Base-by-base conservation (phyloP, 164 flowering plant species). In the Euptelea pleiosperma region DNA sequence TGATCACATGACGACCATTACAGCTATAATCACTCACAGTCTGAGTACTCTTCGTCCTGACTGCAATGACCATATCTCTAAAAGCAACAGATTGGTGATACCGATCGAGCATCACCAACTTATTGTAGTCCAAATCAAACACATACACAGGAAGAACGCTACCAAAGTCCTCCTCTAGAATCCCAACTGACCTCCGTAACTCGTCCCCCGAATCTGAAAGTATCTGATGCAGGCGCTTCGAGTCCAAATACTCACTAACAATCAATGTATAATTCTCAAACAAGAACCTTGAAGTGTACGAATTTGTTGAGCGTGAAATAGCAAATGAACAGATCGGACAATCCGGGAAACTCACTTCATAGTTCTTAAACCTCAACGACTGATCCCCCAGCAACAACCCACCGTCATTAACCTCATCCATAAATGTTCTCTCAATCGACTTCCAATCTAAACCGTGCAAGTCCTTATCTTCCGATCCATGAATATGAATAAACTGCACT, bases 11-110 rank as follows among this genome's bases (percentile, higher is more conserved):
- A 34, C 90, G 91, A 2, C 97, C 91, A 72, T 91, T 94, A 58
- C 99, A 94, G 64, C 82, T 86, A 61, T 94, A 91, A 65, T 89
- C 99, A 70, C 93, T 91, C 69, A 94, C 96, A 16, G 96, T 86
- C 70, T 94, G 99, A 5, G 89, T 60, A 63, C 72, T 82, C 80
- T 68, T 80, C 2, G 97, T 94, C 72, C 99, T 82, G 16, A 91
- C 91, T 0, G 96, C 97, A 63, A 94, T 85, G 39, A 94, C 97
- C 97, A 91, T 94, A 55, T 94, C 95, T 52, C 71, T 88, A 58
- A 94, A 94, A 35, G 96, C 82, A 61, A 94, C 88, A 18, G 93
- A 77, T 61, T 88, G 99, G 65, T 91, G 99, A 67, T 78, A 88
- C 65, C 96, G 72, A 72, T 94, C 99, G 16, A 94, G 93, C 74